phyloP scores from a whole-genome alignment of 805 yeast genomes.

The Yarrowia sp. region DNA sequence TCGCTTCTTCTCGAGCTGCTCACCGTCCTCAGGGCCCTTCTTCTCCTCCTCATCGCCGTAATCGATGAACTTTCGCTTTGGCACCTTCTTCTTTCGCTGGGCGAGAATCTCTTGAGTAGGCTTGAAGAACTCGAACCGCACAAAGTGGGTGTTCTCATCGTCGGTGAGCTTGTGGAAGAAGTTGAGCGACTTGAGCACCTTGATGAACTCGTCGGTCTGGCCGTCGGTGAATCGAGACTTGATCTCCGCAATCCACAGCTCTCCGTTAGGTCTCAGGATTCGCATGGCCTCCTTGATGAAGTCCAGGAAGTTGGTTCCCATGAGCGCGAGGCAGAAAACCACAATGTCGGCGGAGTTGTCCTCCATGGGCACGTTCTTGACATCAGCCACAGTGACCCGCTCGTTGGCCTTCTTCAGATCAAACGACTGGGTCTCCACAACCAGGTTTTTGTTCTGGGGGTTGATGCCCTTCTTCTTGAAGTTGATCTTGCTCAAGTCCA shows the following conservation, averaged over 20 bases:
- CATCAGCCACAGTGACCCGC: constrained; percentile 95
- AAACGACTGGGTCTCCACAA: constrained; percentile 77
- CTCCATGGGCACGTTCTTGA: constrained; percentile 82
- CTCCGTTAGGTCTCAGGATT: constrained; percentile 87
- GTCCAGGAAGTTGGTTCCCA: constrained; percentile 97
- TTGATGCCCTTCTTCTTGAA: constrained; percentile 48
- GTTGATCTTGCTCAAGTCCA: constrained; percentile 59
- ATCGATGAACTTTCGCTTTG: constrained; percentile 63
- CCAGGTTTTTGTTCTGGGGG: constrained; percentile 22
- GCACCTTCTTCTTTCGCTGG: constrained; percentile 50
- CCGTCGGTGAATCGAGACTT: constrained; percentile 85
- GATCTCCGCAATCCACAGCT: constrained; percentile 96
- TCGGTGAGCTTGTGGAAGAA: constrained; percentile 90
- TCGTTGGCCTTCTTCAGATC: constrained; percentile 90
- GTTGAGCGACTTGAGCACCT: constrained; percentile 77
- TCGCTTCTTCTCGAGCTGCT: constrained; percentile 24
- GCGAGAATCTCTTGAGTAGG: constrained; percentile 74
- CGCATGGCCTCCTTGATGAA: constrained; percentile 90
- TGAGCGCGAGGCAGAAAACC: constrained; percentile 90
- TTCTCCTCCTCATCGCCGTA: constrained; percentile 63
- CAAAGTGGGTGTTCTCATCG: constrained; percentile 88
- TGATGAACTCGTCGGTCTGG: constrained; percentile 66
- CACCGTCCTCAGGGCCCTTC: constrained; percentile 65
- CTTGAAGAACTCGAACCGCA: constrained; percentile 91
- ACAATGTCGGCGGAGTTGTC: constrained; percentile 84